Evolutionary conservation across 139 green algal genomes (phyloP).

Genomic region (Chlamydomonas sphaeroides): DNA sequence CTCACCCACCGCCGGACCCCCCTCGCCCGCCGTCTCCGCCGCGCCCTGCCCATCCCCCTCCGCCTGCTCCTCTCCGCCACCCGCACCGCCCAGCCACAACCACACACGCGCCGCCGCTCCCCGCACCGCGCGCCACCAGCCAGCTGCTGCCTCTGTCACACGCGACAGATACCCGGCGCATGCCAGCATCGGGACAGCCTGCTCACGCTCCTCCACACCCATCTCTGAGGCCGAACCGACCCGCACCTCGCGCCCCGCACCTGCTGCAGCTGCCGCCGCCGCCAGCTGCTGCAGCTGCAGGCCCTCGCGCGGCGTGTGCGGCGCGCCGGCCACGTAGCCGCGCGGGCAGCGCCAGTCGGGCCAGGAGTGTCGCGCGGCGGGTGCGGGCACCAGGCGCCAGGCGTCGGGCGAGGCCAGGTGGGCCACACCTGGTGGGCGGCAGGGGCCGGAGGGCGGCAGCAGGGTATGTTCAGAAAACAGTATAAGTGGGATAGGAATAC

Average conservation of each 20-base stretch:
- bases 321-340: not conserved
- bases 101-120: no score
- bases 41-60: no score
- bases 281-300: not conserved
- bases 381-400: not conserved
- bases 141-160: not conserved
- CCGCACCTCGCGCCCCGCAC: not conserved
- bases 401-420: not conserved
- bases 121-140: no score
- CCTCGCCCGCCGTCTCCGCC: not conserved
- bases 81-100: not conserved
- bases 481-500: no score
- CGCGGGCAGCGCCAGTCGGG: not conserved
- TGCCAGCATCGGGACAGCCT: no score
- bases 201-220: not conserved
- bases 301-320: constrained; percentile 23
- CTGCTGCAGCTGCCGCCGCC: not conserved
- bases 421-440: not conserved
- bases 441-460: not conserved
- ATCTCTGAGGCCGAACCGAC: not conserved
- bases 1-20: not conserved
- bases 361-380: no score
- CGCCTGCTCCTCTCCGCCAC: not conserved
- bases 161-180: no score
- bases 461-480: not conserved